These are phyloP conservation scores for Termitomyces sp. DNA, from an alignment of 768 basidiomycete genomes.

Conservation along the genomic window DNA sequence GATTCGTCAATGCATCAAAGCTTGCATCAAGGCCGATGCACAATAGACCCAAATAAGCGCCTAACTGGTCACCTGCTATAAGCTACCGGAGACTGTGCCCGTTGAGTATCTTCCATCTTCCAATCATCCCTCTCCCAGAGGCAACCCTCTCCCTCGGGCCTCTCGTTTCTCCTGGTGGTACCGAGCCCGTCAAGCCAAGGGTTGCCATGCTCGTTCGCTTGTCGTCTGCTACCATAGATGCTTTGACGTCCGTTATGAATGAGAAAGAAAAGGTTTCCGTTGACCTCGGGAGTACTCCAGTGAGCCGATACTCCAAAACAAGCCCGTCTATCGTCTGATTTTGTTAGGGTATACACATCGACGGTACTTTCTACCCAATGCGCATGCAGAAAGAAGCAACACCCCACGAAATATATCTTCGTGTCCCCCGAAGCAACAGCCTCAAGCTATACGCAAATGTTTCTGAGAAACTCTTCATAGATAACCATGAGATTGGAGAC, in stretches of 20 bases:
- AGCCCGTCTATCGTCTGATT: slow-evolving; percentile 1
- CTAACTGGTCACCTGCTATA: too few species aligned
- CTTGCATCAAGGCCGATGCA: slow-evolving; percentile 2
- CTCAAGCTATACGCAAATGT: slow-evolving; percentile 73
- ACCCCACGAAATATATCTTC: slow-evolving; percentile 70
- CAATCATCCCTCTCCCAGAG: slow-evolving; percentile 65
- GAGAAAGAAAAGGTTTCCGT: slow-evolving; percentile 45
- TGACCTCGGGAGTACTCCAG: slow-evolving; percentile 57
- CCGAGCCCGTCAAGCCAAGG: slow-evolving; percentile 56
- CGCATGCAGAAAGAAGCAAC: slow-evolving; percentile 44
- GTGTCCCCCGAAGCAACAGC: slow-evolving; percentile 29
- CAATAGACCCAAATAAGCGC: slow-evolving; percentile 14
- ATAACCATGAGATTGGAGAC: slow-evolving; percentile 47
- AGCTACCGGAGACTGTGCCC: too few species aligned
- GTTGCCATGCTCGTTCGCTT: slow-evolving; percentile 73
- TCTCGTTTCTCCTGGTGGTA: slow-evolving; percentile 48
- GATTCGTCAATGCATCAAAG: too few species aligned
- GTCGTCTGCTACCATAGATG: slow-evolving; percentile 67
- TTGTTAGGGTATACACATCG: slow-evolving; percentile 60
- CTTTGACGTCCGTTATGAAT: slow-evolving; percentile 41
- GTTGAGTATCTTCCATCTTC: not conserved
- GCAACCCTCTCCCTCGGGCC: slow-evolving; percentile 54
- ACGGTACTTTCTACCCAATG: slow-evolving; percentile 60
- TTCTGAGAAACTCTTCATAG: slow-evolving; percentile 65
- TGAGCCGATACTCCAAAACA: slow-evolving; percentile 27